A percentile compares a stretch with the other conserved stretches of the same genome.
Evolutionary conservation across 2,329 filamentous ascomycete species (phyloP).

Genomic region (Talaromyces funiculosus): DNA sequence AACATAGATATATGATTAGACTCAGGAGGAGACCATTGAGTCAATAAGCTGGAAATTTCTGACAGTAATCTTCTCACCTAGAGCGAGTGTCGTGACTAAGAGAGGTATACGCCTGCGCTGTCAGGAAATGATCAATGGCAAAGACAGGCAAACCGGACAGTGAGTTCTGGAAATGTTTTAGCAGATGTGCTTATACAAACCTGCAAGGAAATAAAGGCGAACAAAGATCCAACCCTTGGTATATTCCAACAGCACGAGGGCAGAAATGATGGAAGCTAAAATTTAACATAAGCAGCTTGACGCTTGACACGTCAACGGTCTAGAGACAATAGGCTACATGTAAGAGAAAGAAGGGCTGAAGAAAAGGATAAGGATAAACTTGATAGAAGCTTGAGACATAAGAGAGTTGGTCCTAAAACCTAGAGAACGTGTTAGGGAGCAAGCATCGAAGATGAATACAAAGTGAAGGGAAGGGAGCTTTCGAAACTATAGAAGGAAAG

Average conservation of each 20-base stretch:
- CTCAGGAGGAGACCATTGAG: not conserved
- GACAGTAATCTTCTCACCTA: not conserved
- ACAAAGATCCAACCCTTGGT: not conserved
- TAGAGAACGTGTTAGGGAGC: slow-evolving; percentile 9
- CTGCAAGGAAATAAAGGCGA: slow-evolving; percentile 2
- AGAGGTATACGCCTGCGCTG: not conserved
- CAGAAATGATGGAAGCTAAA: not conserved
- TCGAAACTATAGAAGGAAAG: slow-evolving; percentile 9
- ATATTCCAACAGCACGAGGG: slow-evolving; percentile 5
- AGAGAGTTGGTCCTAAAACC: slow-evolving; percentile 10
- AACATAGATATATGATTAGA: too few species aligned
- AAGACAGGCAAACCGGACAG: not conserved
- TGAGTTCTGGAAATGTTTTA: not conserved
- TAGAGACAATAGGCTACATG: slow-evolving; percentile 1
- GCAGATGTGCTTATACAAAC: not conserved
- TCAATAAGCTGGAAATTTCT: not conserved
- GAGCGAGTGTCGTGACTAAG: not conserved
- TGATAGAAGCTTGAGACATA: slow-evolving; percentile 9
- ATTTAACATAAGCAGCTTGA: slow-evolving; percentile 12
- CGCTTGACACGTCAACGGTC: slow-evolving; percentile 6
- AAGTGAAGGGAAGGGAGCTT: slow-evolving; percentile 7
- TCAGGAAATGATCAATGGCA: not conserved
- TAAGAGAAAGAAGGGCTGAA: slow-evolving; percentile 18
- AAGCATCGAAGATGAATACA: slow-evolving; percentile 6
- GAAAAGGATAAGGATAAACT: slow-evolving; percentile 9